Evolutionary conservation across 2,329 filamentous ascomycete genomes (phyloP).

Genomic region (Colletotrichum spaethianum): DNA sequence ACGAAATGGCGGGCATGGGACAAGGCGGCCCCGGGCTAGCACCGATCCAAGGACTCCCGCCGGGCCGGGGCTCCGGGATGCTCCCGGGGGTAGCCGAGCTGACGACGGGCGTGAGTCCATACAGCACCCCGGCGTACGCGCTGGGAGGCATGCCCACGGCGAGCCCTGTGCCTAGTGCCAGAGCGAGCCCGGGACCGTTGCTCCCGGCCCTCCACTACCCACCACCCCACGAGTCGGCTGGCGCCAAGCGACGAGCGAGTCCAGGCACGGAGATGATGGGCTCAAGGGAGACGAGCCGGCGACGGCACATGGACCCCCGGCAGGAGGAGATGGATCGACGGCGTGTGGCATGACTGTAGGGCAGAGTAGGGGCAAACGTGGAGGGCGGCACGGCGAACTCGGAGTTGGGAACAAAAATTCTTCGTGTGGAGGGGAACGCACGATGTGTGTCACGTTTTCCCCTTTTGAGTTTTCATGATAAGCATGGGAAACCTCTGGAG

Average conservation of each 20-base stretch:
- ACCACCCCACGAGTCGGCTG: constrained; percentile 55
- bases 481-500: constrained; percentile 31
- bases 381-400: constrained; percentile 33
- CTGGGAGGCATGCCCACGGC: constrained; percentile 54
- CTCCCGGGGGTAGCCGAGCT: constrained; percentile 75
- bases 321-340: constrained; percentile 41
- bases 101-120: constrained; percentile 74
- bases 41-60: constrained; percentile 65
- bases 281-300: constrained; percentile 61
- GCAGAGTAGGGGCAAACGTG: constrained; percentile 10
- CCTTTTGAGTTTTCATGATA: constrained; percentile 30
- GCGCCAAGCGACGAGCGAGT: constrained; percentile 68
- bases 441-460: background rate
- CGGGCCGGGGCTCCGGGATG: constrained; percentile 58
- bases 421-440: constrained; percentile 21
- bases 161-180: constrained; percentile 55
- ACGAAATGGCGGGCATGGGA: constrained; percentile 51
- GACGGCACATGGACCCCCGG: constrained; percentile 49
- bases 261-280: constrained; percentile 54
- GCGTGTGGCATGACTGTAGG: constrained; percentile 37
- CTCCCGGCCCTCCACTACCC: constrained; percentile 54
- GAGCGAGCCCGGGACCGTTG: constrained; percentile 59
- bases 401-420: constrained; percentile 36
- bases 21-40: constrained; percentile 61
- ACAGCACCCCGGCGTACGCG: constrained; percentile 70